Percentiles rank a stretch among this genome's conserved stretches.
phyloP scores from a whole-genome alignment of 2,329 filamentous ascomycete species.

The Beauveria sp. region DNA sequence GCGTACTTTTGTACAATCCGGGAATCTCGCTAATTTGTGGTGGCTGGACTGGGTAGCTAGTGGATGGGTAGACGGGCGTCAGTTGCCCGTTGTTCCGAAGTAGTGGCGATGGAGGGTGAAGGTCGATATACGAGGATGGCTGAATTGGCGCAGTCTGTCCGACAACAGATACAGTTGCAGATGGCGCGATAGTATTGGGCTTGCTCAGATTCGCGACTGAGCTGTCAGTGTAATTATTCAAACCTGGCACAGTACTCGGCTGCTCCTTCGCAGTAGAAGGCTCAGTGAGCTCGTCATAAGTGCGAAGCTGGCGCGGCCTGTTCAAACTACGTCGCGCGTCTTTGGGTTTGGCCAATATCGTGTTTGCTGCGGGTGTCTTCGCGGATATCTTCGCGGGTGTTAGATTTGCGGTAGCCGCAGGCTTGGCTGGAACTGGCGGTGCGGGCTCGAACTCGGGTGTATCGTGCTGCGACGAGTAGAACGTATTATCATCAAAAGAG shows the following conservation, averaged over 20 bases:
- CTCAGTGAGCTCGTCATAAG: conserved; percentile 5
- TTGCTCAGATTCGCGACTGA: conserved; percentile 11
- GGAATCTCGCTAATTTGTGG: not conserved
- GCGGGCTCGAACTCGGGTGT: conserved; percentile 52
- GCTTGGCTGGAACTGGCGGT: conserved; percentile 30
- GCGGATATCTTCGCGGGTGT: not conserved
- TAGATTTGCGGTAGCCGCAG: not conserved
- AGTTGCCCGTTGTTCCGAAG: conserved; percentile 67
- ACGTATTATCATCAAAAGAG: conserved; percentile 87
- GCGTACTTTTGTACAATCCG: not conserved
- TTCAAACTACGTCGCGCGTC: conserved; percentile 3
- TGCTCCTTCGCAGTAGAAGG: not conserved
- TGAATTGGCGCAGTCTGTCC: not conserved
- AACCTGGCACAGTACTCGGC: conserved; percentile 21
- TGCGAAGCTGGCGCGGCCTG: not conserved
- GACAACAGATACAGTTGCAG: not conserved
- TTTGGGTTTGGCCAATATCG: not conserved
- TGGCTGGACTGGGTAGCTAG: conserved; percentile 58
- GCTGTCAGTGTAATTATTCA: conserved; percentile 21
- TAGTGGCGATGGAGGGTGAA: conserved; percentile 48
- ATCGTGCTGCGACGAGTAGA: conserved; percentile 91
- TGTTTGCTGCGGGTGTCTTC: conserved; percentile 10
- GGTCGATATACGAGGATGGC: conserved; percentile 19
- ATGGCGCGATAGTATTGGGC: conserved; percentile 20
- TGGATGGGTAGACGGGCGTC: conserved; percentile 63